These are phyloP conservation scores for Podaxis mareebaensis DNA, from an alignment of 768 basidiomycete species.

Conservation along the genomic window DNA sequence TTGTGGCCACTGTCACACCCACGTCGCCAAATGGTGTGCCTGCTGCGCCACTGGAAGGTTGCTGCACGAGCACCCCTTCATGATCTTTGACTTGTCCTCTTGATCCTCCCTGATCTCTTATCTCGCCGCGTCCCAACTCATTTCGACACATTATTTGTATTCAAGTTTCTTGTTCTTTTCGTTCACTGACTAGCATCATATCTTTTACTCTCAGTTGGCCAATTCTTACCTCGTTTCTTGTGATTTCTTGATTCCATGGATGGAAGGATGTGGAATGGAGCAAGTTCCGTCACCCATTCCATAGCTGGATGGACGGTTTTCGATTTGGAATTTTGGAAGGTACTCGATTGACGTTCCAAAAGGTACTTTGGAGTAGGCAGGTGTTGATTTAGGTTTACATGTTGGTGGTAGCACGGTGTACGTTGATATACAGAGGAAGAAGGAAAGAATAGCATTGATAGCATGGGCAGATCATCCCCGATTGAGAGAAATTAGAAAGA, in stretches of 20 bases:
- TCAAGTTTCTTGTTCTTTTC: slow-evolving; percentile 3
- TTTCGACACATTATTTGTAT: neutral
- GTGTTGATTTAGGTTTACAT: neutral
- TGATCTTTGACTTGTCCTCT: neutral
- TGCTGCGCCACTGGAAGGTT: slow-evolving; percentile 25
- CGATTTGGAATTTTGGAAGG: neutral
- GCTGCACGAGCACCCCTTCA: slow-evolving; percentile 28
- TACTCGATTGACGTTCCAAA: neutral
- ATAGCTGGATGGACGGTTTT: neutral
- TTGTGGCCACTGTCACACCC: neutral
- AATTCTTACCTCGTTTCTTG: slow-evolving; percentile 1
- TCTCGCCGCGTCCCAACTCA: neutral
- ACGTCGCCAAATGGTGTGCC: neutral
- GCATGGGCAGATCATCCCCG: neutral
- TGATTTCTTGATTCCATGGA: neutral
- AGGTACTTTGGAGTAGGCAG: neutral
- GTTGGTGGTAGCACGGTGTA: neutral
- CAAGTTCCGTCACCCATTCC: neutral
- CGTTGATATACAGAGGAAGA: neutral
- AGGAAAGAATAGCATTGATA: neutral
- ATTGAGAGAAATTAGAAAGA: neutral
- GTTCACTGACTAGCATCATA: slow-evolving; percentile 13
- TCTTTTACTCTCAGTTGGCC: neutral
- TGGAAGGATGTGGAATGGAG: neutral
- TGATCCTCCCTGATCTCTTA: slow-evolving; percentile 7